These are phyloP conservation scores for Kazachstania bromeliacearum DNA, from an alignment of 805 yeast species.

Conservation along the genomic window DNA sequence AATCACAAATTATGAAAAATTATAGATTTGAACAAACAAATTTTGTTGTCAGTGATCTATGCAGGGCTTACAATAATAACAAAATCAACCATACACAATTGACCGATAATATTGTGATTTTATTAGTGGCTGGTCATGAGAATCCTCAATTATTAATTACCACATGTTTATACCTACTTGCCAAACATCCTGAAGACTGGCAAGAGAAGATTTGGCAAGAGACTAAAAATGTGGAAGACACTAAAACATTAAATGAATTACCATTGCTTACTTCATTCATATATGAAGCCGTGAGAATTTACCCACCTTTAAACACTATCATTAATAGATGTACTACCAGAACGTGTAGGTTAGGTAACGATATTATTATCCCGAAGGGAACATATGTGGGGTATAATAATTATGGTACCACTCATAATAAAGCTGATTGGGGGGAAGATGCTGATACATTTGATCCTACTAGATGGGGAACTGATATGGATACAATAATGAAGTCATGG, in stretches of 20 bases:
- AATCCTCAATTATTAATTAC: constrained; percentile 47
- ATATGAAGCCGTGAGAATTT: constrained; percentile 45
- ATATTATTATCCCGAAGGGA: constrained; percentile 39
- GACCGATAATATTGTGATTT: constrained; percentile 44
- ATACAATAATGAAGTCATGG: constrained; percentile 34
- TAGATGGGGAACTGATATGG: constrained; percentile 41
- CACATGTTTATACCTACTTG: constrained; percentile 38
- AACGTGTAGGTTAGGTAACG: constrained; percentile 32
- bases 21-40: constrained; percentile 28
- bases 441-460: constrained; percentile 38
- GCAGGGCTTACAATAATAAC: constrained; percentile 32
- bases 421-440: constrained; percentile 36
- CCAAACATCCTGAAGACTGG: constrained; percentile 32
- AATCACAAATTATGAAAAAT: constrained; percentile 24
- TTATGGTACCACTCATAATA: constrained; percentile 41
- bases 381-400: constrained; percentile 49
- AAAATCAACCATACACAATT: constrained; percentile 38
- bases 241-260: constrained; percentile 38
- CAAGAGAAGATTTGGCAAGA: constrained; percentile 45
- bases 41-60: constrained; percentile 35
- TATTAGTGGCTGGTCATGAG: constrained; percentile 55
- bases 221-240: constrained; percentile 19
- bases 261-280: constrained; percentile 54
- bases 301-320: constrained; percentile 50
- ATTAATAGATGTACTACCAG: constrained; percentile 40